Base-by-base conservation (phyloP, 129 eudicot species). In the Escallonia herrerae region DNA sequence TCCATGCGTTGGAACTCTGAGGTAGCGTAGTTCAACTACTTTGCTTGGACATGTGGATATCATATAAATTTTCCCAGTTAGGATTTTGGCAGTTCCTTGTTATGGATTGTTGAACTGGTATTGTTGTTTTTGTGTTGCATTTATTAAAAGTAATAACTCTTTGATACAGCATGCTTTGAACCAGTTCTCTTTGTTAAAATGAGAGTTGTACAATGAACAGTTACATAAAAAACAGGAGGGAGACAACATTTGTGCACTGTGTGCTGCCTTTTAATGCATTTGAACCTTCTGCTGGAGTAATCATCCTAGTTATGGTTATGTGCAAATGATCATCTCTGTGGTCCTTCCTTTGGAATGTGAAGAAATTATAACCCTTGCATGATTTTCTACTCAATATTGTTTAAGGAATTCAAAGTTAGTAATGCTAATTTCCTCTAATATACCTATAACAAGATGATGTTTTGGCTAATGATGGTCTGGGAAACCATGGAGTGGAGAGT, bases 1-100 rank as follows among this genome's bases (percentile, higher is more conserved):
- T 86, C 99, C 40, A 94, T 94, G 99, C 91, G 95, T 60, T 94
- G 99, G 99, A 94, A 94, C 75, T 94, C 99, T 2, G 95, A 94
- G 95, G 98, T 93, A 43, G 84, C 66, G 46, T 70, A 58, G 38
- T 53, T 4, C 65, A 48, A 65, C 40, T 65, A 53, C 8, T 47
- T 74, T 55, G 43, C 40, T 55, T 48, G 52, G 40, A 63, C 50
- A 5, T 62, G 8, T 60, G 7, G 44, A 46, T 33, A 55, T 48
- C 33, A 42, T 38, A 67, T 53, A 15, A 56, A 15, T 45, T 41
- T 70, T 65, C 43, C 42, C 56, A 52, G 54, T 37, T 10, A 44
- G 69, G 41, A 8, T 40, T 40, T 65, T 58, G 46, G 67, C 22
- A 13, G 48, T 15, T 22, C 33, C 33, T 22, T 5, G 9, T 5